phyloP scores from a whole-genome alignment of 2,329 filamentous ascomycete genomes.

The Hymenoscyphus salicellus region DNA sequence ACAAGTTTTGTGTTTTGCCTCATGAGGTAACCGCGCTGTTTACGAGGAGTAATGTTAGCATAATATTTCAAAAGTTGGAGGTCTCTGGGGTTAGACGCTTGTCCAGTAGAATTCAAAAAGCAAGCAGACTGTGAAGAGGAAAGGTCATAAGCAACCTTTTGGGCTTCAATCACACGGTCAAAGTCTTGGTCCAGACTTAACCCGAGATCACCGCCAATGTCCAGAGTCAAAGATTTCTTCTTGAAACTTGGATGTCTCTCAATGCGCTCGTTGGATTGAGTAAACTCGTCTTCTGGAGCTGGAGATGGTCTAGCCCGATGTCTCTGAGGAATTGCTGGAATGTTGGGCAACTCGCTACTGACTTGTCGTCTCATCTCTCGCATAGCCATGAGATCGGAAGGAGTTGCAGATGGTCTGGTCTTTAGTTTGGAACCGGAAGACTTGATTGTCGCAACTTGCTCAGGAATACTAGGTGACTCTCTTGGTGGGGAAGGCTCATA shows the following conservation, averaged over 20 bases:
- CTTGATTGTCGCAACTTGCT: constrained; percentile 83
- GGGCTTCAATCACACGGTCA: constrained; percentile 88
- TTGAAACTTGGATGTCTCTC: constrained; percentile 69
- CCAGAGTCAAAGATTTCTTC: constrained; percentile 77
- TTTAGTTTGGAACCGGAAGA: constrained; percentile 77
- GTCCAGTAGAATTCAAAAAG: constrained; percentile 38
- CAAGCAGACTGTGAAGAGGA: constrained; percentile 28
- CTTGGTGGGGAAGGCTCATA: constrained; percentile 29
- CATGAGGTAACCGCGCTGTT: constrained; percentile 98
- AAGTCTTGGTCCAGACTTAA: constrained; percentile 90
- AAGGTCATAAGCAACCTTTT: constrained; percentile 75
- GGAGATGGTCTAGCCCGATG: constrained; percentile 55
- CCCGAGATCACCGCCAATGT: constrained; percentile 70
- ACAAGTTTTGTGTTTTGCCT: constrained; percentile 97
- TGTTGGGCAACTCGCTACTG: constrained; percentile 65
- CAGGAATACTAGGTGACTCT: constrained; percentile 66
- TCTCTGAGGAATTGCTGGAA: constrained; percentile 60
- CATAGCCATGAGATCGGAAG: constrained; percentile 80
- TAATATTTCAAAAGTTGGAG: constrained; percentile 28
- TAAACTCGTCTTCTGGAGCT: constrained; percentile 40
- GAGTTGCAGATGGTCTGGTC: constrained; percentile 82
- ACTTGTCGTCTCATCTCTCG: constrained; percentile 81
- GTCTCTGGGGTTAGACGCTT: constrained; percentile 42
- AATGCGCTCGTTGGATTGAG: constrained; percentile 32
- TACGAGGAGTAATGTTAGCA: constrained; percentile 62